Evolutionary conservation across 768 basidiomycete species (phyloP).

Genomic region (Termitomyces sp.): DNA sequence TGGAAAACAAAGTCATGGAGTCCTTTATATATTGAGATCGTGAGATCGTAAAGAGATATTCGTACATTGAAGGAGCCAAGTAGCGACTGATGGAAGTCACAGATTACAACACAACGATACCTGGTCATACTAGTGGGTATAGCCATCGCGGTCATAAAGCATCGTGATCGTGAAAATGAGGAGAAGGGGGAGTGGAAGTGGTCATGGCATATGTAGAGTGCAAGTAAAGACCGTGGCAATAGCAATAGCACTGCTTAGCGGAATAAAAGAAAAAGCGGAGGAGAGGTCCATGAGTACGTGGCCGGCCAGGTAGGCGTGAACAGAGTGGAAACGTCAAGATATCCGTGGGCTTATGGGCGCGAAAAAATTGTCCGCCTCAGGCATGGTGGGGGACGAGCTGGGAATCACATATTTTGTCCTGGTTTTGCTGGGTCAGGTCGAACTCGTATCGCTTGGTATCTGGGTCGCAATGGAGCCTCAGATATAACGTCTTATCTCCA

Average conservation of each 20-base stretch:
- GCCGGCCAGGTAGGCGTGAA: not conserved
- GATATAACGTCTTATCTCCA: constrained; percentile 47
- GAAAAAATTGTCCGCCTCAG: not conserved
- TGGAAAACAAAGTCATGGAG: not conserved
- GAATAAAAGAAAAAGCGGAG: not conserved
- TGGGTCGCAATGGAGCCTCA: constrained; percentile 30
- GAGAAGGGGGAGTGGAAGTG: not conserved
- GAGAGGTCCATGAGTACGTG: not conserved
- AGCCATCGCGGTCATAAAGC: constrained; percentile 1
- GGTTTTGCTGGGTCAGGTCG: not conserved
- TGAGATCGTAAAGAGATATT: not conserved
- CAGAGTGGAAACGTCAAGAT: not conserved
- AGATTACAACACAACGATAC: not conserved
- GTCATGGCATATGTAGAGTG: not conserved
- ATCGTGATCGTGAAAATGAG: not conserved
- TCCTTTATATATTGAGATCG: not conserved
- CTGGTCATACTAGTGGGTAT: not conserved
- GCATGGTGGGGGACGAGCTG: not conserved
- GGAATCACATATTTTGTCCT: not conserved
- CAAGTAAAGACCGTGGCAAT: not conserved
- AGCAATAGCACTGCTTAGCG: not conserved
- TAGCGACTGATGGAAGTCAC: not conserved
- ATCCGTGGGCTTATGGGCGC: not conserved
- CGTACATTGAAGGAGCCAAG: not conserved
- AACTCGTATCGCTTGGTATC: constrained; percentile 2